Percentiles rank a stretch among this genome's conserved stretches.
Evolutionary conservation across 257 asterid genomes (phyloP).

Genomic region (Cinchona pubescens): DNA sequence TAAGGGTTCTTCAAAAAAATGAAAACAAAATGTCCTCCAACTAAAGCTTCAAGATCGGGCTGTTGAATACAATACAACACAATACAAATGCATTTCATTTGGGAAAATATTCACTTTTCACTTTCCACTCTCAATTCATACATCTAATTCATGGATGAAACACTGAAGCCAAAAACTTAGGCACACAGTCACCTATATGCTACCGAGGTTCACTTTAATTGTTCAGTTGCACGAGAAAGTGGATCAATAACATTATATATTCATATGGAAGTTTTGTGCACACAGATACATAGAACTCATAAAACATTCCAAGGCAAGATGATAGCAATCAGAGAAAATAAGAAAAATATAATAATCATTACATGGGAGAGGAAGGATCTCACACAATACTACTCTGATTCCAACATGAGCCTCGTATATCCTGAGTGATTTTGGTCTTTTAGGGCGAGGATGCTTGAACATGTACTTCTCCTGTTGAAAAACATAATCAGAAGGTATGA

Average conservation of each 20-base stretch:
- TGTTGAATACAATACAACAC: not conserved
- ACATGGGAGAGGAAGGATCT: constrained; percentile 32
- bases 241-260: not conserved
- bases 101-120: not conserved
- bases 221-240: not conserved
- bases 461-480: constrained; percentile 63
- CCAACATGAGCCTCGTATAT: constrained; percentile 93
- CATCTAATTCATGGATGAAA: no score
- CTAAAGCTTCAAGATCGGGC: no score
- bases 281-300: not conserved
- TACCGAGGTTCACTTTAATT: not conserved
- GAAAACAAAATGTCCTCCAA: not conserved
- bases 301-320: not conserved
- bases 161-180: not conserved
- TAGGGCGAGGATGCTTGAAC: constrained; percentile 84
- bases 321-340: constrained; percentile 1
- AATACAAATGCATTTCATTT: not conserved
- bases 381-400: constrained; percentile 98
- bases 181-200: not conserved
- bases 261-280: not conserved
- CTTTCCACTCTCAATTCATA: not conserved
- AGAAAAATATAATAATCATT: constrained; percentile 16
- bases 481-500: constrained; percentile 1
- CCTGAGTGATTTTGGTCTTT: constrained; percentile 84
- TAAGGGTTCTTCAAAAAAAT: not conserved